Evolutionary conservation across 2,329 filamentous ascomycete genomes (phyloP).

Genomic region (Calonectria pseudoreteaudii): DNA sequence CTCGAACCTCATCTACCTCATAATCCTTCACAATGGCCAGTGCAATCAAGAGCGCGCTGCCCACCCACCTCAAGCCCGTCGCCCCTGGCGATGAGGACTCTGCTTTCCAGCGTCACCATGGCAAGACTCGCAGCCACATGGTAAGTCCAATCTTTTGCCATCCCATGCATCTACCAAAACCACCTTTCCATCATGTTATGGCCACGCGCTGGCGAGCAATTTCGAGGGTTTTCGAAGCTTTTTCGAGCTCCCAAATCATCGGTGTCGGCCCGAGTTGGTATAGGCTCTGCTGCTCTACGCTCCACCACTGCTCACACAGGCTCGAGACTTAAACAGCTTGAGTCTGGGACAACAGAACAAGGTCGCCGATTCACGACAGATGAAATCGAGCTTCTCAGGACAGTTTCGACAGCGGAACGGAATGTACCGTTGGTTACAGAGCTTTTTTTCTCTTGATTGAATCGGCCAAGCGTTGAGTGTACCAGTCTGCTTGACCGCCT

Average conservation of each 20-base stretch:
- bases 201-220: background rate
- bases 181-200: background rate
- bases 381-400: background rate
- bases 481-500: conserved; percentile 18
- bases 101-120: conserved; percentile 74
- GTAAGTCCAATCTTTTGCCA: conserved; percentile 63
- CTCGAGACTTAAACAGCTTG: background rate
- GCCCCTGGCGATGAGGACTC: conserved; percentile 59
- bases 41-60: conserved; percentile 79
- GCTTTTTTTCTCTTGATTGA: background rate
- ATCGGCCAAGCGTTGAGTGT: background rate
- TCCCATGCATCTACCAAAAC: background rate
- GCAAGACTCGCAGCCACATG: conserved; percentile 89
- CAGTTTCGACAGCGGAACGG: too few species aligned
- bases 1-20: conserved; percentile 19
- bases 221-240: background rate
- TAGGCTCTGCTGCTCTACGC: background rate
- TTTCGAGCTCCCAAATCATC: background rate
- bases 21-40: conserved; percentile 70
- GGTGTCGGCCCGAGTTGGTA: background rate
- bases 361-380: too few species aligned
- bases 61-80: conserved; percentile 82
- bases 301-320: background rate
- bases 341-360: too few species aligned
- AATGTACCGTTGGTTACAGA: background rate